Evolutionary conservation across 116 monocot species (phyloP), one percentile per base, ranked within the genome.

Genomic region (Dioscorea cayenensis): DNA sequence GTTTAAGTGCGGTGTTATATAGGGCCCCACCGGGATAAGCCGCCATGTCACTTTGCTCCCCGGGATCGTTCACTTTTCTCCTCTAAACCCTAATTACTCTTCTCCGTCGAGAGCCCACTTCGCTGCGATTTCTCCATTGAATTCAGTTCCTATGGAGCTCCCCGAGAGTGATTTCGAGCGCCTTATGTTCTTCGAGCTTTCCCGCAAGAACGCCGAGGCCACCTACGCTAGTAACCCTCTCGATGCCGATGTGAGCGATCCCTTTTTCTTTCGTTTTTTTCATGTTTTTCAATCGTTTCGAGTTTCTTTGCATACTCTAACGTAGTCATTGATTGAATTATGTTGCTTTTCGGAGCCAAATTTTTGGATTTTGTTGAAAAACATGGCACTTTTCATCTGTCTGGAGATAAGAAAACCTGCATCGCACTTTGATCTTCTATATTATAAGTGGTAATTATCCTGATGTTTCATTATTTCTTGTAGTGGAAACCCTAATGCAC

Each of bases 101-200:
- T 43, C 43, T 43, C 43, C 12, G 1, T 43, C 43, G 43, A 43
- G 12, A 43, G 11, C 43, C 43, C 12, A 9, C 7, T 43, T 43
- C 8, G 43, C 12, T 43, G 43, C 43, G 43, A 43, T 43, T 43
- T 43, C 43, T 12, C 43, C 43, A 43, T 43, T 43, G 43, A 16
- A 55, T 55, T 32, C 55, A 2, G 1, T 55, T 5, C 19, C 55
- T 5, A 62, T 62, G 62, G 62, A 62, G 25, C 18, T 62, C 12
- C 62, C 62, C 10, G 20, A 62, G 25, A 67, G n/a, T 43, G 67
- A 67, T n/a, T 48, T 67, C 20, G 67, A 67, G 37, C 67, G 49
- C 38, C 67, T 67, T 13, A 38, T 67, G 38, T 67, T 67, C 67
- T 67, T 67, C 67, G 67, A 67, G 48, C 67, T 48, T 5, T 38